A percentile compares a stretch with the other conserved stretches of the same genome.
phyloP scores from a whole-genome alignment of 208 protist genomes.

The Wallacemonas sp. region DNA sequence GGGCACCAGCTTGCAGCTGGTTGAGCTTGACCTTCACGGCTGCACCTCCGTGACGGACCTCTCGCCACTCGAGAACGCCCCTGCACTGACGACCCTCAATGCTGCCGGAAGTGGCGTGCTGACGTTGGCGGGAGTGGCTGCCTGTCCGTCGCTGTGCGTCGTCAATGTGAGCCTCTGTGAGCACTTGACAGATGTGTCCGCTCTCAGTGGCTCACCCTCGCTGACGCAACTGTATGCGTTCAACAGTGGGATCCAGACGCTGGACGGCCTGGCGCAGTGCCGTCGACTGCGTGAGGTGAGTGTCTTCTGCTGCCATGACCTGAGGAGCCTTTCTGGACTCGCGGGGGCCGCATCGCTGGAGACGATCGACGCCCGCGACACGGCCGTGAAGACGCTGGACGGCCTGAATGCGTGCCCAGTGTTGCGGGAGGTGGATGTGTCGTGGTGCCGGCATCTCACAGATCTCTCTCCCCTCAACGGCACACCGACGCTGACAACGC shows the following conservation, averaged over 20 bases:
- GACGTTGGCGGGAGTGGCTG: neutral
- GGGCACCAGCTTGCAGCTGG: neutral
- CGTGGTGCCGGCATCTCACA: slow-evolving; percentile 1
- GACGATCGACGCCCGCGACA: neutral
- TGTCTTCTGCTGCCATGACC: slow-evolving; percentile 6
- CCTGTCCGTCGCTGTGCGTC: neutral
- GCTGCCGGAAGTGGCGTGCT: neutral
- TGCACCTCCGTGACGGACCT: slow-evolving; percentile 16
- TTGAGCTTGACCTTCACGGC: slow-evolving; percentile 13
- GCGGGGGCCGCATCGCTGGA: neutral
- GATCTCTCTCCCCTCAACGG: neutral
- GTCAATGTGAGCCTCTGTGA: slow-evolving; percentile 3
- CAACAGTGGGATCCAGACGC: neutral
- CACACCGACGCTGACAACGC: neutral
- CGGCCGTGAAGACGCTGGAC: neutral
- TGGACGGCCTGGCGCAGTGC: slow-evolving; percentile 4
- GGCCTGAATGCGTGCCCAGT: neutral
- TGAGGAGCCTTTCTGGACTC: neutral
- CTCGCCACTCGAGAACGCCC: neutral
- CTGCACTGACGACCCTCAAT: slow-evolving; percentile 3
- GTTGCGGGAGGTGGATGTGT: slow-evolving; percentile 12
- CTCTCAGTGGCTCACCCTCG: neutral
- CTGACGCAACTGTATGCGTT: slow-evolving; percentile 1
- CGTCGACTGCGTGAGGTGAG: slow-evolving; percentile 2
- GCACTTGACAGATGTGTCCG: neutral